Base-by-base conservation (phyloP, 495 filamentous ascomycete genomes). In the Penicillium diatomitis region DNA sequence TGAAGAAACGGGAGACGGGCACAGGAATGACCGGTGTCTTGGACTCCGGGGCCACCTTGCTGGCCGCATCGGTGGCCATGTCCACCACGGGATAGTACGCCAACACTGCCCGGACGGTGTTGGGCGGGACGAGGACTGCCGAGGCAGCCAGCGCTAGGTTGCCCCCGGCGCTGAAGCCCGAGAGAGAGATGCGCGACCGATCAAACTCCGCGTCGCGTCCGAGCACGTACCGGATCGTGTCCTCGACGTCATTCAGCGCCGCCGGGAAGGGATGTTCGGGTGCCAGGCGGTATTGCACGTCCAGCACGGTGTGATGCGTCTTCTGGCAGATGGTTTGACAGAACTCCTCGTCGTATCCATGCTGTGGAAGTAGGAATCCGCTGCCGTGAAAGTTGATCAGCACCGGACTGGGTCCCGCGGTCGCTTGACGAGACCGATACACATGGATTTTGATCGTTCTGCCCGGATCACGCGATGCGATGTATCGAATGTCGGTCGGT, bases 191-290 rank as follows among this genome's bases (percentile, higher is more conserved):
- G 3, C 58, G 66, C 4, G 60, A 54, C 7, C 44, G 37, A 39
- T 73, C 62, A 37, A 70, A 75, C 20, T 63, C 56, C 4, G 63
- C 56, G 2, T 66, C 55, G 2, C 55, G 57, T 6, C 56, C 32
- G 0, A 66, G 55, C 4, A 66, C 66, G 49, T 68, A 69, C 6
- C 58, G 60, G 31, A 73, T 57, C 7, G 52, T 56, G 51, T 73
- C 70, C 49, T 75, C 67, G 33, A 78, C 85, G 52, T 94, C 88
- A 35, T 94, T 71, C 10, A 94, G 61, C 4, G 85, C 84, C 0
- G 84, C 75, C 10, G 87, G 87, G 63, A 92, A 92, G 0, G 86
- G 77, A 53, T 83, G 56, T 60, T 92, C 85, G 0, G 89, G 89
- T 2, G 87, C 79, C 3, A 94, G 76, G 7, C 88, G 78, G 64